Conservation (phyloP, 352 stramenopile species). For the Saprolegnia diclina region DNA sequence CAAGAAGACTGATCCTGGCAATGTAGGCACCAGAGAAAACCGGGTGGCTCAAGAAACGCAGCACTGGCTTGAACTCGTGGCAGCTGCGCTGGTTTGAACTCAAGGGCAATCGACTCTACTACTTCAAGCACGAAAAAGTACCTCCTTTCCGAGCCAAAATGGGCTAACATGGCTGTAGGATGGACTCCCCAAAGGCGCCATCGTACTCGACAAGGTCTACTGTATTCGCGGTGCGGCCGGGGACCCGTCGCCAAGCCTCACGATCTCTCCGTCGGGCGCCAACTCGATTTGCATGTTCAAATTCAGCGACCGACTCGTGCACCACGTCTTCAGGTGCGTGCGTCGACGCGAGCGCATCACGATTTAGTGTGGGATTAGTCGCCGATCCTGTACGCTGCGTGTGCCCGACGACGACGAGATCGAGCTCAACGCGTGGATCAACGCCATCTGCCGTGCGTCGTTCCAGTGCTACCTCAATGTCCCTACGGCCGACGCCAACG, state of each 20-base stretch:
- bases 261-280: constrained; percentile 59
- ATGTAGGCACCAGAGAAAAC: constrained; percentile 48
- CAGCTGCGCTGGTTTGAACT: constrained; percentile 76
- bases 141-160: too few species aligned
- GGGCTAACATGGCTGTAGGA: too few species aligned
- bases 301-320: constrained; percentile 60
- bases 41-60: constrained; percentile 77
- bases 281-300: constrained; percentile 63
- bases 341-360: not conserved
- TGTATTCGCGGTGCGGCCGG: constrained; percentile 48
- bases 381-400: constrained; percentile 41
- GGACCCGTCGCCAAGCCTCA: constrained; percentile 59
- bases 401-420: constrained; percentile 54
- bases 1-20: too few species aligned
- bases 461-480: constrained; percentile 59
- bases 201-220: constrained; percentile 62
- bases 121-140: constrained; percentile 58
- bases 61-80: constrained; percentile 61
- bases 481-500: not conserved
- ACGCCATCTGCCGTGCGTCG: constrained; percentile 58
- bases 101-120: constrained; percentile 74
- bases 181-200: constrained; percentile 61
- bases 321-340: constrained; percentile 52
- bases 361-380: constrained; percentile 6
- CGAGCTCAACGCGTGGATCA: constrained; percentile 48